Conservation (phyloP, 2,329 filamentous ascomycete genomes). For the Pseudocercospora crystallina region DNA sequence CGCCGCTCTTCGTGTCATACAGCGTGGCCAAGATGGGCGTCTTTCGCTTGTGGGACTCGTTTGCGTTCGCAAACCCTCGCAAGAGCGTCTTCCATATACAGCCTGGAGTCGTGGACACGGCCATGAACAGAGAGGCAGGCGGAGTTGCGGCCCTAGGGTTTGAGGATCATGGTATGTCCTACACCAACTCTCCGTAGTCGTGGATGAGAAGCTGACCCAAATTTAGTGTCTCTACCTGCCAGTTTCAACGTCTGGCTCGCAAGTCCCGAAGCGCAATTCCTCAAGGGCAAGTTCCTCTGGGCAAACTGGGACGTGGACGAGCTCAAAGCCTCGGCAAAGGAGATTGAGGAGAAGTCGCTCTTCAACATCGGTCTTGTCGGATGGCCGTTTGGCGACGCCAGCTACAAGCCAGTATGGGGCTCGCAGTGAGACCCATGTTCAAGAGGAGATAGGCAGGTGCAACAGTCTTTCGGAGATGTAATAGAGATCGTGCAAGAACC, state of each 20-base stretch:
- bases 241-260: conserved; percentile 38
- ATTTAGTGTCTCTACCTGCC: conserved; percentile 31
- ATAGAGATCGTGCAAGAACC: no score
- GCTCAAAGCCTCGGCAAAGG: conserved; percentile 25
- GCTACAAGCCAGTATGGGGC: not conserved
- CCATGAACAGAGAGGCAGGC: conserved; percentile 30
- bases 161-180: conserved; percentile 8
- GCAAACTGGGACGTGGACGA: conserved; percentile 36
- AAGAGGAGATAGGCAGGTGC: no score
- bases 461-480: no score
- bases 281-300: conserved; percentile 26
- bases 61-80: conserved; percentile 38
- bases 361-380: conserved; percentile 24
- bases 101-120: conserved; percentile 44
- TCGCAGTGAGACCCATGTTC: no score
- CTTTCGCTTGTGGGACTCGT: conserved; percentile 39
- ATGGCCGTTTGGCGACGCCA: conserved; percentile 2
- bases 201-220: no score
- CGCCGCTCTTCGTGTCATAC: conserved; percentile 31
- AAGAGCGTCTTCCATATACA: conserved; percentile 42
- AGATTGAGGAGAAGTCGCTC: conserved; percentile 17
- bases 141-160: conserved; percentile 5
- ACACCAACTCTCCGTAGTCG: not conserved
- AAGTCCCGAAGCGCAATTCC: conserved; percentile 27
- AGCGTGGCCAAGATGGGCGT: conserved; percentile 38